Evolutionary conservation across 306 rosid genomes (phyloP).

Genomic region (Oxytropis ochrocephala): DNA sequence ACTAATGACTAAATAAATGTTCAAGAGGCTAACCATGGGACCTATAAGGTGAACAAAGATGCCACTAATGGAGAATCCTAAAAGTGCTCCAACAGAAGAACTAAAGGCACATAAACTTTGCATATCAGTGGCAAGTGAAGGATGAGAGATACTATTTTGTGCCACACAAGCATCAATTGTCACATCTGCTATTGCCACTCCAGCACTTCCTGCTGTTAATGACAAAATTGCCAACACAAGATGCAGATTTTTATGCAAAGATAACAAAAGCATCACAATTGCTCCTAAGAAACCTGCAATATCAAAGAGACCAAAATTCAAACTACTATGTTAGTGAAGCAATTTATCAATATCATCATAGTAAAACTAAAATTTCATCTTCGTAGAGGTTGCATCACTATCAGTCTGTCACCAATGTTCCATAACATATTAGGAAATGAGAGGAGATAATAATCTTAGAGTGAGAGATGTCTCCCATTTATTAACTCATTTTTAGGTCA

Average conservation of each 20-base stretch:
- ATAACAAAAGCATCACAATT: constrained; percentile 59
- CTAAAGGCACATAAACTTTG: constrained; percentile 95
- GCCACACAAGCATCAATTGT: constrained; percentile 98
- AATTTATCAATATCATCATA: constrained; percentile 1
- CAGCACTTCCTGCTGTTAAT: constrained; percentile 76
- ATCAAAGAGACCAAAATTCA: constrained; percentile 13
- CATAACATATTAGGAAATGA: neutral
- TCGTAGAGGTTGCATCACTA: neutral
- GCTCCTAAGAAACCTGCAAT: constrained; percentile 60
- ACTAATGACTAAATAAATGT: neutral
- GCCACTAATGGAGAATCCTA: constrained; percentile 84
- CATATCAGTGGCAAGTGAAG: constrained; percentile 79
- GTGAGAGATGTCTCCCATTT: too few relatives aligned
- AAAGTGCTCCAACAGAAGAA: constrained; percentile 68
- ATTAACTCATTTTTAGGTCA: too few relatives aligned
- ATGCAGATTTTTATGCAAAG: constrained; percentile 61
- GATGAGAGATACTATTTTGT: constrained; percentile 75
- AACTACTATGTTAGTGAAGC: constrained; percentile 5
- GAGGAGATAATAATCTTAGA: neutral
- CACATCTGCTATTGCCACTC: constrained; percentile 86
- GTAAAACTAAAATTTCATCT: neutral
- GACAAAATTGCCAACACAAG: constrained; percentile 62
- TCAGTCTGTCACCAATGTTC: neutral
- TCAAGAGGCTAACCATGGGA: constrained; percentile 57
- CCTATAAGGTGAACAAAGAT: constrained; percentile 83